Percentiles rank a stretch among this genome's conserved stretches.
Evolutionary conservation across 768 basidiomycete species (phyloP).

Genomic region (Leccinum imitatum): DNA sequence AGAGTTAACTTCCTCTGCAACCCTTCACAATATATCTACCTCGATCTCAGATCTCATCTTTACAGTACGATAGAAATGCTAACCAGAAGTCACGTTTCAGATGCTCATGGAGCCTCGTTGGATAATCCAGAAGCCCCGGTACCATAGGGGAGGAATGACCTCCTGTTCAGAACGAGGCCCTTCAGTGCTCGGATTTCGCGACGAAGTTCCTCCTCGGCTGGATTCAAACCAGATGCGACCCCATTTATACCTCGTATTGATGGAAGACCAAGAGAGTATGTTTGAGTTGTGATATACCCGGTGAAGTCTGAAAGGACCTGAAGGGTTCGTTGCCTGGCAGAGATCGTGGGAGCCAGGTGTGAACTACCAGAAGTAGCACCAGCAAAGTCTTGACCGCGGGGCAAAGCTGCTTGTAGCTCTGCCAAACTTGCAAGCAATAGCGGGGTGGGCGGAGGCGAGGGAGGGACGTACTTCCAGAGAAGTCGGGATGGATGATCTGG

Average conservation of each 20-base stretch:
- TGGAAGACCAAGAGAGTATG: conserved; percentile 42
- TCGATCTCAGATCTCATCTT: not conserved
- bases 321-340: conserved; percentile 56
- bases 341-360: conserved; percentile 24
- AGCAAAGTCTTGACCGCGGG: conserved; percentile 17
- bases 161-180: conserved; percentile 76
- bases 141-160: conserved; percentile 26
- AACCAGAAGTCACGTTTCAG: not conserved
- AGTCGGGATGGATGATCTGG: conserved; percentile 26
- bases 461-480: conserved; percentile 41
- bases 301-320: conserved; percentile 71
- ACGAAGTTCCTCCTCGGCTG: conserved; percentile 60
- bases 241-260: conserved; percentile 21
- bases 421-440: conserved; percentile 28
- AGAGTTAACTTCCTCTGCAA: not conserved
- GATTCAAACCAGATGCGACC: conserved; percentile 16
- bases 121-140: conserved; percentile 7
- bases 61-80: not conserved
- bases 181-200: conserved; percentile 77
- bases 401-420: conserved; percentile 22
- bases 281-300: conserved; percentile 74
- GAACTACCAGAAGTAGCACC: conserved; percentile 10
- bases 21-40: not conserved
- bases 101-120: conserved; percentile 4
- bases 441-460: conserved; percentile 25